Base-by-base conservation (phyloP, 305 asterid species). In the Solanum hybrid region DNA sequence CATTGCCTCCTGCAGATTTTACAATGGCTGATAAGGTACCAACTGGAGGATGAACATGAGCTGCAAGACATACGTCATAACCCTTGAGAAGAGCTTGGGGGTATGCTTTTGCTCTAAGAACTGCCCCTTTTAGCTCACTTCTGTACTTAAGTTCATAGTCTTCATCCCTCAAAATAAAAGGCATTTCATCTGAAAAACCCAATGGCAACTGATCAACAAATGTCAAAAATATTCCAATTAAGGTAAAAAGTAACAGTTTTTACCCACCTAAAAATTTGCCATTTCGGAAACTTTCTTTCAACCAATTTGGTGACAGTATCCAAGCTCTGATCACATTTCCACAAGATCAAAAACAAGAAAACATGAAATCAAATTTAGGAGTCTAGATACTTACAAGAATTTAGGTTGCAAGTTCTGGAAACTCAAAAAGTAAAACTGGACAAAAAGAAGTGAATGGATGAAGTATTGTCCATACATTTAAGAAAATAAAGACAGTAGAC, bases 241-340 rank as follows among this genome's bases (percentile, higher is more conserved):
- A 73, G 89, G 12, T 69, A 31, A 34, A 75, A 76, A 78, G 51
- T 82, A 75, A 75, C 86, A 88, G 75, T 11, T 88, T 75, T 14
- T 88, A 89, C 96, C 34, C 86, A 97, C 98, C 98, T 2, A 93
- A 93, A 92, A 96, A 95, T 93, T 93, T 93, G 91, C 96, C 95
- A 76, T 90, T 94, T 91, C 92, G 94, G 93, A 91, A 96, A 92
- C 98, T 97, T 92, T 96, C 97, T 91, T 96, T 96, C 92, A 97
- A 92, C 99, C 99, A 97, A 61, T 91, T 95, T 42, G 99, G 90
- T 75, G 98, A 94, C 89, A 97, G 29, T 84, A 97, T 92, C 99
- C 99, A 97, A 91, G 98, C 95, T 89, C 99, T 97, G 96, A 57
- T 6, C 42, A 33, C 76, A 57, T 51, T 84, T 51, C 46, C 75